phyloP scores from a whole-genome alignment of 148 eudicot species.

The Cornus suecica region DNA sequence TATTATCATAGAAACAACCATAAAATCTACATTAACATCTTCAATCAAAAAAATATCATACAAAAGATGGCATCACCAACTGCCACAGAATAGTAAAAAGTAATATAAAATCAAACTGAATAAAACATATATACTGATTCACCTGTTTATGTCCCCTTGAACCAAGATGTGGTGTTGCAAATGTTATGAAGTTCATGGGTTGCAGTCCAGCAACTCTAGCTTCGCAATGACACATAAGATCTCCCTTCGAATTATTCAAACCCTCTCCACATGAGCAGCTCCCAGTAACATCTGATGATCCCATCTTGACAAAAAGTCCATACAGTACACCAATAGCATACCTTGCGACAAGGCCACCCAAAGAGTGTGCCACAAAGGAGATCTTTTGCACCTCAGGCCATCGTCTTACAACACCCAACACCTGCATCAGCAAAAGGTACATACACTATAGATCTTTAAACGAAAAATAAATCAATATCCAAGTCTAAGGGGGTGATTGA shows the following conservation, averaged over 20 bases:
- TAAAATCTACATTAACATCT: not conserved
- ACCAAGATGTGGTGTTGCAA: slow-evolving; percentile 95
- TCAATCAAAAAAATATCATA: not conserved
- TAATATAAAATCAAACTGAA: slow-evolving; percentile 2
- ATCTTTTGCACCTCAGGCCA: slow-evolving; percentile 74
- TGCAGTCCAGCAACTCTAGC: slow-evolving; percentile 74
- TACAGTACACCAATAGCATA: slow-evolving; percentile 82
- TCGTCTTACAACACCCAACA: slow-evolving; percentile 50
- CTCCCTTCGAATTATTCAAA: slow-evolving; percentile 16
- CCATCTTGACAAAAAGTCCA: slow-evolving; percentile 22
- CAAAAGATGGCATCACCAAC: not conserved
- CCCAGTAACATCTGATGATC: slow-evolving; percentile 14
- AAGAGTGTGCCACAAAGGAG: slow-evolving; percentile 82
- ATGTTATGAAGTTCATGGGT: slow-evolving; percentile 82
- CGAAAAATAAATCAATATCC: not conserved
- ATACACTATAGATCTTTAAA: not conserved
- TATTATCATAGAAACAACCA: not conserved
- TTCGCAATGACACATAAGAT: slow-evolving; percentile 23
- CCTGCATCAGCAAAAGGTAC: slow-evolving; percentile 44
- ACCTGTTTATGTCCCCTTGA: slow-evolving; percentile 94
- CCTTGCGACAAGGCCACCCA: slow-evolving; percentile 93
- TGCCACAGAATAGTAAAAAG: not conserved
- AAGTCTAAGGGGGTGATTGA: not conserved
- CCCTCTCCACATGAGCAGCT: slow-evolving; percentile 25
- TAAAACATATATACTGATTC: not conserved